Evolutionary conservation across 345 rosid species (phyloP).

Genomic region (Ceriops zippeliana): DNA sequence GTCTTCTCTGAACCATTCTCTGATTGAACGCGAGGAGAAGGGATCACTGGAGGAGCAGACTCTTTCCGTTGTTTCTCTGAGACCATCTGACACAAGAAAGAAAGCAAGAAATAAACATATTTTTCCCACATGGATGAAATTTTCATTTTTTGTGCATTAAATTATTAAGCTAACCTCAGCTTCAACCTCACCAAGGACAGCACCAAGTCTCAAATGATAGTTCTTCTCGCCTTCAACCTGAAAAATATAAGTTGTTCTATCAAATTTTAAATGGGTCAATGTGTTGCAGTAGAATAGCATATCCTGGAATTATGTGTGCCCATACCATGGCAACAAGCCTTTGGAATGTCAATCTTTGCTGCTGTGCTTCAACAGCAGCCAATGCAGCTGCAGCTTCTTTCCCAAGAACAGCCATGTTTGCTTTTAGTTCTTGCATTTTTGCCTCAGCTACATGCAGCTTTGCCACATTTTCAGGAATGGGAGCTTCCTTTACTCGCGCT

Average conservation of each 20-base stretch:
- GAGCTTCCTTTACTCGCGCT: constrained; percentile 71
- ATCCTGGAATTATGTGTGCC: constrained; percentile 1
- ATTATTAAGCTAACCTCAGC: constrained; percentile 72
- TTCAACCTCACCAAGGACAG: constrained; percentile 90
- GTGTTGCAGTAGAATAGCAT: constrained; percentile 10
- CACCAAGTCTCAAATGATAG: constrained; percentile 79
- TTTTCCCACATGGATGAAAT: not conserved
- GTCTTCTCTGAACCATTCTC: constrained; percentile 66
- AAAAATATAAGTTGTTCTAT: constrained; percentile 13
- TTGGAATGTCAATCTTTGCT: constrained; percentile 84
- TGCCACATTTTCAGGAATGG: constrained; percentile 85
- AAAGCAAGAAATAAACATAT: constrained; percentile 13
- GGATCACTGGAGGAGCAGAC: constrained; percentile 66
- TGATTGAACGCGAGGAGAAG: constrained; percentile 45
- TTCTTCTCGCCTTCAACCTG: constrained; percentile 96
- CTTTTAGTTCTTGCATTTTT: constrained; percentile 74
- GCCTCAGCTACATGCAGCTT: constrained; percentile 85
- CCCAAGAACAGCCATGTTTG: constrained; percentile 94
- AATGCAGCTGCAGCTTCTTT: constrained; percentile 97
- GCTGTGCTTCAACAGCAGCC: constrained; percentile 95
- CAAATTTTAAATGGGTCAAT: constrained; percentile 8
- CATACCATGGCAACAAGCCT: constrained; percentile 87
- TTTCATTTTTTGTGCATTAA: not conserved
- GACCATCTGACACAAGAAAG: constrained; percentile 58
- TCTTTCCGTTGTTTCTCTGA: constrained; percentile 92